phyloP scores from a whole-genome alignment of 805 yeast genomes.

The Yarrowia divulgata region DNA sequence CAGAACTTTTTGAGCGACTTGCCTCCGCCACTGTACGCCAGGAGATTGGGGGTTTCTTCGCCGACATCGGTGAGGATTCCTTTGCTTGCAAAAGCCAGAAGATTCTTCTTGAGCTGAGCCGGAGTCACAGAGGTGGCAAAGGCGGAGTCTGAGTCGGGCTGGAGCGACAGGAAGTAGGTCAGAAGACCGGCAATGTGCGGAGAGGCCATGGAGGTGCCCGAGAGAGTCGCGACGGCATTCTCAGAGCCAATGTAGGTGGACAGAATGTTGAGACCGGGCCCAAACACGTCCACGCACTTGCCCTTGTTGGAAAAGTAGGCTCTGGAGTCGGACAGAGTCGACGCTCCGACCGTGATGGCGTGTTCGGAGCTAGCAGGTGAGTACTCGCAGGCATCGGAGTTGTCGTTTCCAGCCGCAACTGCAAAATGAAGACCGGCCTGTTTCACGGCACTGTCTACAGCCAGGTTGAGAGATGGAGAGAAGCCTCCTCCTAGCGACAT shows the following conservation, averaged over 20 bases:
- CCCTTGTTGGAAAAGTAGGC: conserved; percentile 65
- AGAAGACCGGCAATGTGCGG: conserved; percentile 66
- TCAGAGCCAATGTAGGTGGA: conserved; percentile 63
- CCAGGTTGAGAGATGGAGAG: conserved; percentile 62
- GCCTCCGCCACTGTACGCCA: conserved; percentile 69
- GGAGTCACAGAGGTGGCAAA: conserved; percentile 59
- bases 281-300: conserved; percentile 60
- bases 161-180: conserved; percentile 63
- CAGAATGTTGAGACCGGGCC: conserved; percentile 63
- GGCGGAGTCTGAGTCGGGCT: conserved; percentile 60
- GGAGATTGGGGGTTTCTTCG: conserved; percentile 61
- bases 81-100: conserved; percentile 60
- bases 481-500: conserved; percentile 68
- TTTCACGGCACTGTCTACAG: conserved; percentile 63
- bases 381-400: conserved; percentile 62
- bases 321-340: conserved; percentile 55
- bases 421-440: conserved; percentile 63
- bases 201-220: conserved; percentile 73
- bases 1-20: conserved; percentile 61
- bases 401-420: conserved; percentile 57
- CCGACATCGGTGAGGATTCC: conserved; percentile 57
- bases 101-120: conserved; percentile 59
- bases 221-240: conserved; percentile 59
- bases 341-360: conserved; percentile 61
- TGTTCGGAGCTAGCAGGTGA: conserved; percentile 65